phyloP scores from a whole-genome alignment of 768 basidiomycete genomes.

The Lactarius vividus region DNA sequence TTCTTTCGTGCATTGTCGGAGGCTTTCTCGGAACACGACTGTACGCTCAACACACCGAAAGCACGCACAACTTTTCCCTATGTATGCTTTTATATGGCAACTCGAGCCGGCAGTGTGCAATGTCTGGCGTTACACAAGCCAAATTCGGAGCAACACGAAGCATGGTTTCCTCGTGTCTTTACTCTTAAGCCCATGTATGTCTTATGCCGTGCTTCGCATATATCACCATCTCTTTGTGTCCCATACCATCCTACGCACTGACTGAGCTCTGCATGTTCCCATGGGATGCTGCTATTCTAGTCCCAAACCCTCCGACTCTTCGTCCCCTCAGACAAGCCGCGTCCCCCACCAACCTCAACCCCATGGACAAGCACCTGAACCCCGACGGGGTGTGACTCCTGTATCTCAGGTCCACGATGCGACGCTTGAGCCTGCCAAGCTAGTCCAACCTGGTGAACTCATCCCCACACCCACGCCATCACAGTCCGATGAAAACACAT shows the following conservation, averaged over 20 bases:
- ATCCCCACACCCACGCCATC: neutral
- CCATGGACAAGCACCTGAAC: neutral
- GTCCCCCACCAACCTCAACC: neutral
- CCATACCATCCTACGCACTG: neutral
- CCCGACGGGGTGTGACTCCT: too few relatives aligned
- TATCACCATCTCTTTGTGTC: neutral
- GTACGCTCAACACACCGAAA: neutral
- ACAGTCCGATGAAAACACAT: neutral
- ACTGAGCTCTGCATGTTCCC: neutral
- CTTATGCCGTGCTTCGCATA: neutral
- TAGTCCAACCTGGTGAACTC: neutral
- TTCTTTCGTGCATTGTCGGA: neutral
- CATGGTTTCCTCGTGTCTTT: neutral
- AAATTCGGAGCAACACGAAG: neutral
- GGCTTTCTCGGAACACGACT: neutral
- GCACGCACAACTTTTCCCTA: neutral
- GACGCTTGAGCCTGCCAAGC: neutral
- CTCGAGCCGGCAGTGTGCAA: neutral
- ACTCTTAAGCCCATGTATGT: neutral
- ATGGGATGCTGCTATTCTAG: neutral
- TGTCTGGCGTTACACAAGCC: neutral
- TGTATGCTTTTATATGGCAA: neutral
- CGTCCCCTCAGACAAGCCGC: neutral
- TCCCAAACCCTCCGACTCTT: neutral
- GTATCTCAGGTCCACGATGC: neutral